Evolutionary conservation across 148 eudicot genomes (phyloP).

Genomic region (Agrostemma githago): DNA sequence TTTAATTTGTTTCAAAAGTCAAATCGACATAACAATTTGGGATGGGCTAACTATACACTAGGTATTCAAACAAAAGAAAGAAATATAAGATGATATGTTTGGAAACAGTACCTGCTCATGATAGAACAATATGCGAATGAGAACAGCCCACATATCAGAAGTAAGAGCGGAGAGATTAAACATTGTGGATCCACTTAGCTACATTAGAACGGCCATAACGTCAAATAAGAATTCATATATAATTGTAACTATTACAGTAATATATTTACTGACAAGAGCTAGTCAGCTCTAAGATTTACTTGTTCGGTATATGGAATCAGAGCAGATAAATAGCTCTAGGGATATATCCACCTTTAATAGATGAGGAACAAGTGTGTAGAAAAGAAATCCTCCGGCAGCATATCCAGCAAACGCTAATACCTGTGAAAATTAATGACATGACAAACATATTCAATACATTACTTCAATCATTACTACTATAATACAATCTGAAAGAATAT

Average conservation of each 20-base stretch:
- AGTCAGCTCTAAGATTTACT: not conserved
- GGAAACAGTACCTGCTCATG: constrained; percentile 55
- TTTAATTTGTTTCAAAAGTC: too few species aligned
- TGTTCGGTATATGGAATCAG: not conserved
- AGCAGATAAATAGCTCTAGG: not conserved
- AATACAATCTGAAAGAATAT: constrained; percentile 3
- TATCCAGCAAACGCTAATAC: constrained; percentile 57
- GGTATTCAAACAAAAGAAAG: not conserved
- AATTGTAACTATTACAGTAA: not conserved
- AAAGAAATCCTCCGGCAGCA: constrained; percentile 47
- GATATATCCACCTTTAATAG: constrained; percentile 50
- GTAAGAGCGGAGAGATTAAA: constrained; percentile 86
- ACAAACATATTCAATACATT: not conserved
- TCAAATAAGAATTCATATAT: not conserved
- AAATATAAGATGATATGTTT: not conserved
- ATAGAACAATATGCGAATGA: constrained; percentile 71
- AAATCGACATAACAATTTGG: not conserved
- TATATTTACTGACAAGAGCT: not conserved
- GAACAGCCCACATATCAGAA: constrained; percentile 96
- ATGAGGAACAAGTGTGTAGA: constrained; percentile 56
- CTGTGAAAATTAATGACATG: constrained; percentile 30
- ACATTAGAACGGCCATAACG: constrained; percentile 14
- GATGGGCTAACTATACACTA: not conserved
- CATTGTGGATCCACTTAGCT: constrained; percentile 78
- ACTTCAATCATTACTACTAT: not conserved